phyloP scores from a whole-genome alignment of 1,139 yeast genomes.

The Pichia sp. region DNA sequence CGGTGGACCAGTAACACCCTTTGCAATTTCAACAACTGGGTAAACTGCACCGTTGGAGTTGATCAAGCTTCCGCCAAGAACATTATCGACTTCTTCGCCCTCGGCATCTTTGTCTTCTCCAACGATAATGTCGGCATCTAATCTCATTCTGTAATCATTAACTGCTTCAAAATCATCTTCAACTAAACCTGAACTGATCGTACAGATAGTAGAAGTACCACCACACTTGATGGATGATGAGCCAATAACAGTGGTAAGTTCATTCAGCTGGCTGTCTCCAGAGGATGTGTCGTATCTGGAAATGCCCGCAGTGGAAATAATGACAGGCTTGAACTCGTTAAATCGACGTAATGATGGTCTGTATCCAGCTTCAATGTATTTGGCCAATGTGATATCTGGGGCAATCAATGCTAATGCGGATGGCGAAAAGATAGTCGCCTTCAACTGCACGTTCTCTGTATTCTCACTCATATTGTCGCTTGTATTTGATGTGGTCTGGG shows the following conservation, averaged over 20 bases:
- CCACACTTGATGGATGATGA: constrained; percentile 75
- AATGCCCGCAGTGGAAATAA: constrained; percentile 43
- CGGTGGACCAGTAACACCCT: constrained; percentile 75
- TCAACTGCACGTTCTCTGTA: constrained; percentile 13
- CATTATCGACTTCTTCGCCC: constrained; percentile 7
- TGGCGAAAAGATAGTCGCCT: constrained; percentile 66
- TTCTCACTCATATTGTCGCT: neutral
- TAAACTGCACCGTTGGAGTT: constrained; percentile 43
- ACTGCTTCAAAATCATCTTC: constrained; percentile 46
- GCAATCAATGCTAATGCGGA: constrained; percentile 81
- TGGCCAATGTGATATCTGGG: constrained; percentile 78
- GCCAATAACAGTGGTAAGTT: constrained; percentile 50
- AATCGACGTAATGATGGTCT: constrained; percentile 73
- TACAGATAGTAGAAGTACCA: constrained; percentile 71
- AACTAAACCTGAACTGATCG: constrained; percentile 68
- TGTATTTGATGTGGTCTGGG: no score
- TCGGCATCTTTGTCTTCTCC: constrained; percentile 14
- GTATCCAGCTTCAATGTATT: constrained; percentile 70
- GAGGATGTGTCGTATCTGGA: constrained; percentile 36
- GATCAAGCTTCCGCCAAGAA: constrained; percentile 10
- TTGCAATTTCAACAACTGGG: constrained; percentile 78
- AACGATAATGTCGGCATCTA: constrained; percentile 32
- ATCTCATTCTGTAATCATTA: constrained; percentile 32
- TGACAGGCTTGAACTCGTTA: constrained; percentile 67
- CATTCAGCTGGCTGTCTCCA: constrained; percentile 11